These are phyloP conservation scores for Pelargonium fulgidum DNA, from an alignment of 441 rosid genomes.

Conservation along the genomic window DNA sequence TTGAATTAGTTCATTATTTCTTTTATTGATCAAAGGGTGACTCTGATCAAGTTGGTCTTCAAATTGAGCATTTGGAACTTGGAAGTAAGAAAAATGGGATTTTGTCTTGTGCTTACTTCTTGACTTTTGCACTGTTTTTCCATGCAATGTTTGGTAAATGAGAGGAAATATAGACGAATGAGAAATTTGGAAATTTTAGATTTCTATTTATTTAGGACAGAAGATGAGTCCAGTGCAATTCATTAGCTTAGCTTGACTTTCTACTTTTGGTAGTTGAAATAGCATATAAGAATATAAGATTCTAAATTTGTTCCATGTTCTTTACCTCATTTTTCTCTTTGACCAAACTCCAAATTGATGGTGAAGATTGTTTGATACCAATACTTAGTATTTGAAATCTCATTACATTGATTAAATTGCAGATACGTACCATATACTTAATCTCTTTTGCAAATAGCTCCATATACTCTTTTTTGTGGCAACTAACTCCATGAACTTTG, in stretches of 20 bases:
- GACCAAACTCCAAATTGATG: too few relatives aligned
- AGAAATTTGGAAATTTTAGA: background rate
- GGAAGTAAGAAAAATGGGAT: background rate
- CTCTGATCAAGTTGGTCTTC: background rate
- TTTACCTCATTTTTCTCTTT: too few relatives aligned
- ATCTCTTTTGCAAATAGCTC: too few relatives aligned
- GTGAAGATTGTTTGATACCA: too few relatives aligned
- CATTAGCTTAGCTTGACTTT: background rate
- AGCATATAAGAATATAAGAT: background rate
- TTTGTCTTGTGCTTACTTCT: background rate
- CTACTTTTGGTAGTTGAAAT: background rate
- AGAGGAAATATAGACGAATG: background rate
- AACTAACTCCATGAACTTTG: too few relatives aligned
- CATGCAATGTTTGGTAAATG: background rate
- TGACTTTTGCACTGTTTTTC: background rate
- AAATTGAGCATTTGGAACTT: background rate
- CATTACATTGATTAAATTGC: too few relatives aligned
- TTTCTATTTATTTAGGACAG: background rate
- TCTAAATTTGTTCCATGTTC: background rate
- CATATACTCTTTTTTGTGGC: too few relatives aligned
- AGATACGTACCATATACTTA: too few relatives aligned
- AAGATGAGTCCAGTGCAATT: background rate
- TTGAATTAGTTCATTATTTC: background rate
- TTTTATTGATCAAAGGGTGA: background rate
- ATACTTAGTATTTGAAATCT: too few relatives aligned